phyloP scores from a whole-genome alignment of 2,329 filamentous ascomycete genomes.

The Aspergillus aculeatinus region DNA sequence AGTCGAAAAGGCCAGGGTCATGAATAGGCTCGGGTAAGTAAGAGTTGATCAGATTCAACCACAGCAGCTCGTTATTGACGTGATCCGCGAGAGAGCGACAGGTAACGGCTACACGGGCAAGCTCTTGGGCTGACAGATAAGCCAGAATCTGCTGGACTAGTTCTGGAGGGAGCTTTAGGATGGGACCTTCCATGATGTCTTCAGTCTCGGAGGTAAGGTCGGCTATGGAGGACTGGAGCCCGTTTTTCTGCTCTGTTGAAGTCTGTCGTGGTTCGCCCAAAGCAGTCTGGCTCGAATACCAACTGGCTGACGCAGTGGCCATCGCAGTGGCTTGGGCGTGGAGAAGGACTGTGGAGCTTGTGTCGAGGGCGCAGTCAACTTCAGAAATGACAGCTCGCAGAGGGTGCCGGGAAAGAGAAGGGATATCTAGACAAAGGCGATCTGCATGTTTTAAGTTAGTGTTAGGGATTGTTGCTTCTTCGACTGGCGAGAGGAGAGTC shows the following conservation, averaged over 20 bases:
- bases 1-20: conserved; percentile 58
- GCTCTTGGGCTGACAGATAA: conserved; percentile 63
- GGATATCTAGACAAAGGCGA: not conserved
- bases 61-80: conserved; percentile 66
- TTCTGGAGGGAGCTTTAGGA: conserved; percentile 65
- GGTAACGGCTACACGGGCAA: conserved; percentile 60
- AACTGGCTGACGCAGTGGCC: conserved; percentile 12
- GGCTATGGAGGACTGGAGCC: conserved; percentile 1
- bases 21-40: conserved; percentile 62
- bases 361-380: not conserved
- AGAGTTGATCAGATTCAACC: conserved; percentile 67
- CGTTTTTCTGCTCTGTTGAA: not conserved
- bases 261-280: conserved; percentile 11
- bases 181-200: conserved; percentile 14
- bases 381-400: not conserved
- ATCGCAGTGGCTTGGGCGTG: conserved; percentile 1
- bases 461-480: not conserved
- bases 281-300: conserved; percentile 7
- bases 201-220: not conserved
- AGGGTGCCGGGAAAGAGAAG: not conserved
- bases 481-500: conserved; percentile 1
- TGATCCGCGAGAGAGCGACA: conserved; percentile 62
- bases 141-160: conserved; percentile 70
- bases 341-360: not conserved
- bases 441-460: conserved; percentile 4